These are phyloP conservation scores for Phlyctochytrium arcticum DNA, from an alignment of 192 early-diverging fungal genomes.

Conservation along the genomic window DNA sequence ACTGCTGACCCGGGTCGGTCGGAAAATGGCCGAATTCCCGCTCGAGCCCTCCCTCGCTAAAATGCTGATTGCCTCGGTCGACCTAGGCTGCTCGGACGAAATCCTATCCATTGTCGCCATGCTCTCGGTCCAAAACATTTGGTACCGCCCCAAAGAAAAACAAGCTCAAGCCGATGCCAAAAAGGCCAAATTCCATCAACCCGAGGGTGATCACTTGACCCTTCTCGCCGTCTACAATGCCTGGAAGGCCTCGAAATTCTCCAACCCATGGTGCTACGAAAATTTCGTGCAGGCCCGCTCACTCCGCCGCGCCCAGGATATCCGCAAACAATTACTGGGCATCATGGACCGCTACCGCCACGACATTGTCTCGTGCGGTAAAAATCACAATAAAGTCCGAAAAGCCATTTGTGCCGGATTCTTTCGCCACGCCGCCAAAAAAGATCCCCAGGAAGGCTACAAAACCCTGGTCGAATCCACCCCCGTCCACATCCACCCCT, in stretches of 20 bases:
- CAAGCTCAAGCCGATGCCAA: slow-evolving; percentile 90
- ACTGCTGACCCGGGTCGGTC: slow-evolving; percentile 85
- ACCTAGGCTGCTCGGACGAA: slow-evolving; percentile 91
- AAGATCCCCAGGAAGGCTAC: slow-evolving; percentile 98
- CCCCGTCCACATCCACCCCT: slow-evolving; percentile 95
- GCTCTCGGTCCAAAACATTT: slow-evolving; percentile 79
- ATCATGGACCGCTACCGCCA: slow-evolving; percentile 89
- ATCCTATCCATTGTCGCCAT: slow-evolving; percentile 70
- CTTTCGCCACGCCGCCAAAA: slow-evolving; percentile 96
- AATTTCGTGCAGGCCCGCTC: slow-evolving; percentile 93
- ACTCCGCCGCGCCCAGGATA: slow-evolving; percentile 92
- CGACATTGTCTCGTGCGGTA: slow-evolving; percentile 89
- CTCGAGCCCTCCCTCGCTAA: slow-evolving; percentile 90
- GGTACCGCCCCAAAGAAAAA: slow-evolving; percentile 95
- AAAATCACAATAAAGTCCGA: slow-evolving; percentile 90
- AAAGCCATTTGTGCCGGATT: slow-evolving; percentile 87
- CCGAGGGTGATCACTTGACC: slow-evolving; percentile 97
- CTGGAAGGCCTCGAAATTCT: slow-evolving; percentile 92
- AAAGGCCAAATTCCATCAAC: slow-evolving; percentile 97
- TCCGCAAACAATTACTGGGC: slow-evolving; percentile 90
- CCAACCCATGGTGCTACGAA: slow-evolving; percentile 93
- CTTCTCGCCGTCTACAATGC: slow-evolving; percentile 92
- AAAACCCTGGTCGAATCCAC: slow-evolving; percentile 98
- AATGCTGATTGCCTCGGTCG: slow-evolving; percentile 87
- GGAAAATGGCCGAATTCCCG: slow-evolving; percentile 98